Evolutionary conservation across 1,139 yeast genomes (phyloP), one percentile per base, ranked within the genome.

Genomic region (Suhomyces taliae): DNA sequence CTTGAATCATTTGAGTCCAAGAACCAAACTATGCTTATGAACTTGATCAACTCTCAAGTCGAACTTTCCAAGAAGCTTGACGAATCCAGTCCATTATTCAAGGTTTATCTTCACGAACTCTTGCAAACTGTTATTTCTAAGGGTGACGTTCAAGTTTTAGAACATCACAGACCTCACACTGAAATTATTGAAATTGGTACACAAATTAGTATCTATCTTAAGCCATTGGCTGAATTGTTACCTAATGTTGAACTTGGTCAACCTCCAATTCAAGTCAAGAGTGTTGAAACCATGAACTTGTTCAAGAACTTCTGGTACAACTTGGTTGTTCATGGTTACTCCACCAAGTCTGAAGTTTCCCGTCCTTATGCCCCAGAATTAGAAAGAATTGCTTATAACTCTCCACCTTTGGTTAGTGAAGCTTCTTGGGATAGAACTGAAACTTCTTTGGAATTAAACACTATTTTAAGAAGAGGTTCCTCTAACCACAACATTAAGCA

Each of bases 301-400:
- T 90, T 91, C 70, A 81, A 96, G 60, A 88, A 93, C 64, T 83
- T 90, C 42, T 95, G 99, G 99, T 90, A 88, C 64, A 93, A 91
- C 60, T 76, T 93, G 79, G 95, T 87, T 5, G 89, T 91, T 38
- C 97, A 93, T 65, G 99, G 99, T 0, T 90, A 84, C 62, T 79
- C 85, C 26, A 73, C 76, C 44, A 77, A 78, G 43, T 84, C 96
- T 0, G 73, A 74, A 11, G 71, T 83, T 58, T 78, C 84, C 9
- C 68, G 72, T 46, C 66, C 69, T 9, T 77, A 79, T 58, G 62
- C 68, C 46, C 52, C 53, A 0, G 82, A 80, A 34, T 73, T 95
- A 45, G 77, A 79, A 58, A 73, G 83, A 48, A 87, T 95, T 58
- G 98, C 99, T 0, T 82, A 86, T 58, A 87, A 81, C 59, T 79